These are phyloP conservation scores for Ceriops tagal DNA, from an alignment of 345 rosid genomes.

Conservation along the genomic window DNA sequence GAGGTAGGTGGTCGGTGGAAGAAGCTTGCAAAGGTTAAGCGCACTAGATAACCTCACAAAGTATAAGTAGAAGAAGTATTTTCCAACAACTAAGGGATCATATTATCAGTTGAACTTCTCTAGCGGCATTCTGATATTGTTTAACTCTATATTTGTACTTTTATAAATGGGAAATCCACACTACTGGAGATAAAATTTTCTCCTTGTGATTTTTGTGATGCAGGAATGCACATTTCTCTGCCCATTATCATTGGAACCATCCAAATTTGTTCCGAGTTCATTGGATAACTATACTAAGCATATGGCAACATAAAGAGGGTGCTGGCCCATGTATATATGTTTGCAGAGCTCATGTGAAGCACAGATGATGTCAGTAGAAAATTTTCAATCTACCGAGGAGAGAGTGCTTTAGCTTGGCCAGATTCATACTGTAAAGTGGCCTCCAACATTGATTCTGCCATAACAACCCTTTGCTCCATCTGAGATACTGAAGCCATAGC, in stretches of 20 bases:
- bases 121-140: no score
- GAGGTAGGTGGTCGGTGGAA: not conserved
- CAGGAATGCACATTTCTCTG: not conserved
- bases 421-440: conserved; percentile 80
- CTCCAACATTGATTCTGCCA: conserved; percentile 89
- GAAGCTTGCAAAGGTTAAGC: not conserved
- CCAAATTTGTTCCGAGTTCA: not conserved
- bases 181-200: not conserved
- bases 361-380: conserved; percentile 3
- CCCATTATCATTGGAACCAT: not conserved
- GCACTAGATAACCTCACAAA: not conserved
- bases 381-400: conserved; percentile 52
- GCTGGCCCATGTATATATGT: not conserved
- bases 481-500: conserved; percentile 56
- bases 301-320: not conserved
- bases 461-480: conserved; percentile 79
- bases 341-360: not conserved
- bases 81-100: no score
- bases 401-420: conserved; percentile 67
- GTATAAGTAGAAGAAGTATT: no score
- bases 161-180: not conserved
- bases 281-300: no score
- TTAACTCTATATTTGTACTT: not conserved
- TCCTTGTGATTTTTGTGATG: not conserved
- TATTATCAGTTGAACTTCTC: no score